These are phyloP conservation scores for Saccharomycopsis olivae DNA, from an alignment of 805 yeast species.

Conservation along the genomic window DNA sequence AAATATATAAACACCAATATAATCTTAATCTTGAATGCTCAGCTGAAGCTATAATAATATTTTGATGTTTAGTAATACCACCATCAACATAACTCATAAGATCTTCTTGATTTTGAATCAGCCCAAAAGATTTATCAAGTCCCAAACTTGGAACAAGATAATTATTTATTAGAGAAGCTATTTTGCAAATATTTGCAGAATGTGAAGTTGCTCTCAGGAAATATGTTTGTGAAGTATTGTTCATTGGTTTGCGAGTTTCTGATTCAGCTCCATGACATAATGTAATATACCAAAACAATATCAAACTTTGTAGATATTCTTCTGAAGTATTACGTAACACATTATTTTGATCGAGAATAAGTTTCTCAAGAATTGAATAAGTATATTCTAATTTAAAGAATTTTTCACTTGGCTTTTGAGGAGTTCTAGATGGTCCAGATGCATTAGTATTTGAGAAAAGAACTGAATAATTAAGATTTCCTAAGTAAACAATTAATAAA, in stretches of 20 bases:
- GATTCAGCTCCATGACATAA: no score
- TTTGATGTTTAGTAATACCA: neutral
- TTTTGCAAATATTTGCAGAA: no score
- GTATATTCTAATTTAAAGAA: slow-evolving; percentile 15
- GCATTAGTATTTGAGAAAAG: slow-evolving; percentile 2
- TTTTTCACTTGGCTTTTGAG: neutral
- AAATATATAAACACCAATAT: slow-evolving; percentile 34
- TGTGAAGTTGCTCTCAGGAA: no score
- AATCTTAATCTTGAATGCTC: slow-evolving; percentile 23
- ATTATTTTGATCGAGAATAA: slow-evolving; percentile 28
- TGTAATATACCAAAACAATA: no score
- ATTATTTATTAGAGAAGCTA: no score
- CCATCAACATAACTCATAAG: neutral
- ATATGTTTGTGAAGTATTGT: no score
- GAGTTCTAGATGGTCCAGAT: no score
- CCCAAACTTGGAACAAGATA: slow-evolving; percentile 21
- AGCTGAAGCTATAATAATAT: neutral
- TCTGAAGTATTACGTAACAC: slow-evolving; percentile 34
- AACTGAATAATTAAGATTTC: slow-evolving; percentile 16
- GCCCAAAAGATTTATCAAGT: slow-evolving; percentile 22
- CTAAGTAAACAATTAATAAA: slow-evolving; percentile 12
- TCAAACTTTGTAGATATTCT: slow-evolving; percentile 39
- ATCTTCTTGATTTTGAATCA: slow-evolving; percentile 17
- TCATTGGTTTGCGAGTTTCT: no score
- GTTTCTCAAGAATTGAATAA: slow-evolving; percentile 4